Base-by-base conservation (phyloP, 129 eudicot genomes). In the Apium graveolens region DNA sequence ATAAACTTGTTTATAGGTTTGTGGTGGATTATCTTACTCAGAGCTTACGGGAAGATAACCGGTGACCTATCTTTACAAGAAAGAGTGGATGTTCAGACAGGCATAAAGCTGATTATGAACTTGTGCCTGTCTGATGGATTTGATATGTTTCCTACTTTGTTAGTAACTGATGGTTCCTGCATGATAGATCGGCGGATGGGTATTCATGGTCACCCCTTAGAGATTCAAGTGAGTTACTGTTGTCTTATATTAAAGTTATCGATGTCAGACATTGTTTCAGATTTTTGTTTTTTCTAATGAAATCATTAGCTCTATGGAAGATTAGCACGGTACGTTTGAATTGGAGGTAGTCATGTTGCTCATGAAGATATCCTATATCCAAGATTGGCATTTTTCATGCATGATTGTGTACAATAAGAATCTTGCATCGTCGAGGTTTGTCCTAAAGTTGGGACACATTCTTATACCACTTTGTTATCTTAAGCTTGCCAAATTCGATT, bases 81-180 rank as follows among this genome's bases (percentile, higher is more conserved):
- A 72, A 78, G 82, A 44, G 86, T 83, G 60, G 86, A 83, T 39
- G 82, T 83, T 18, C 82, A 83, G 71, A 83, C 86, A 26, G 82
- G 82, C 48, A 83, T 83, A 42, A 83, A 63, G 46, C 77, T 83
- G 32, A 83, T 83, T 26, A 24, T 83, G n/a, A 83, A 83, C 46
- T 55, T 83, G 20, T 78, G 86, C 43, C 69, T 83, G 77, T 42
- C 79, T 6, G 79, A 78, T 78, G 86, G 86, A 26, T 83, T 83
- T 70, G 86, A 78, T 48, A 83, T 83, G 82, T 83, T 83, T 48
- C 86, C 82, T 13, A 17, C 86, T 21, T 78, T 83, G 49, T 46
- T 83, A 77, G 86, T 83, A 78, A 83, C 86, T 49, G 86, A 83
- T 83, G 82, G 86, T 7, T 83, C 86, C 17, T 83, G 86, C 77